phyloP scores from a whole-genome alignment of 352 stramenopile genomes.

The Globisporangium uncinulatum region DNA sequence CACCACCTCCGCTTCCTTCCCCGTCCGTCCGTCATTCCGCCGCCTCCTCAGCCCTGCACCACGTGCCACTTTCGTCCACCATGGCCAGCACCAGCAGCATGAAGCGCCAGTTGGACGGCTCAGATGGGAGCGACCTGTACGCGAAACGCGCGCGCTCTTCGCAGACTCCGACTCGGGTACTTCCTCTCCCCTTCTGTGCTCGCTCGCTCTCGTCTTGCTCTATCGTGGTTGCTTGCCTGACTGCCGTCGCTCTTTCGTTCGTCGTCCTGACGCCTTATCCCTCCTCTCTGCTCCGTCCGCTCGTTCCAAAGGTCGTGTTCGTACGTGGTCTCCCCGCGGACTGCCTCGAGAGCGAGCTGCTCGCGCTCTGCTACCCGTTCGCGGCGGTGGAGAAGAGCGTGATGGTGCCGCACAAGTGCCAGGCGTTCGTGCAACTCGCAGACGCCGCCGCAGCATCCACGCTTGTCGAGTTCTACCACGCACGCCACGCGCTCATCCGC shows the following conservation, averaged over 20 bases:
- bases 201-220: neutral
- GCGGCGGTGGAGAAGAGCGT: conserved; percentile 76
- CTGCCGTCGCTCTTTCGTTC: neutral
- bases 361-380: conserved; percentile 77
- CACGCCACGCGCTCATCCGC: conserved; percentile 65
- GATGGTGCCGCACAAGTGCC: conserved; percentile 65
- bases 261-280: conserved; percentile 13
- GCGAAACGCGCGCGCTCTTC: conserved; percentile 33
- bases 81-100: conserved; percentile 16
- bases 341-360: conserved; percentile 78
- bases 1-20: neutral
- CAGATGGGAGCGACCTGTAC: conserved; percentile 17
- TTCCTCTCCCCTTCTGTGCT: neutral
- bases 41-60: neutral
- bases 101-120: conserved; percentile 38
- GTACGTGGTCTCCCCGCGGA: conserved; percentile 68
- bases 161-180: conserved; percentile 42
- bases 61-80: neutral
- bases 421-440: conserved; percentile 78
- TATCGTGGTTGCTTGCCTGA: neutral
- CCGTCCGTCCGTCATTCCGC: neutral
- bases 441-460: conserved; percentile 58
- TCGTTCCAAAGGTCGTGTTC: conserved; percentile 50
- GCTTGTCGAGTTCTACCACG: conserved; percentile 76
- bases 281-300: conserved; percentile 10